Evolutionary conservation across 177 flowering plant genomes (phyloP).

Genomic region (Tripterygium wilfordii): DNA sequence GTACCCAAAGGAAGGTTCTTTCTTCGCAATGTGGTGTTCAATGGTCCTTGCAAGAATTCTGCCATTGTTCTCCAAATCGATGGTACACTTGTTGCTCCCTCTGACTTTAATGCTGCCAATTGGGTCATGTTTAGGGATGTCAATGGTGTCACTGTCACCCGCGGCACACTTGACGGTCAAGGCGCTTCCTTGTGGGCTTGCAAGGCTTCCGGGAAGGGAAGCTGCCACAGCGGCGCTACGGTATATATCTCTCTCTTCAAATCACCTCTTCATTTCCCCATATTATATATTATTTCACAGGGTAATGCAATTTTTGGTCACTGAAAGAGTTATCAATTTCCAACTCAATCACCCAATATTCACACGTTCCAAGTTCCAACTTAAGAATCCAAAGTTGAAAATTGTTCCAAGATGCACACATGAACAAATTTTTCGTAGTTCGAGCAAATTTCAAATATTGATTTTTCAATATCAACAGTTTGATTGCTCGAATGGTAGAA

Average conservation of each 20-base stretch:
- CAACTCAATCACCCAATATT: no score
- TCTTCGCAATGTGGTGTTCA: not conserved
- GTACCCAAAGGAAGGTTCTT: not conserved
- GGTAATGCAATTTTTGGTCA: no score
- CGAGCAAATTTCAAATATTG: no score
- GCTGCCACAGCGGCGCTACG: constrained; percentile 55
- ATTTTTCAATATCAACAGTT: no score
- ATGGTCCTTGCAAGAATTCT: not conserved
- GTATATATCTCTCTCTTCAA: constrained; percentile 16
- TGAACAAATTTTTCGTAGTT: no score
- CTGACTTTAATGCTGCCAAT: constrained; percentile 19
- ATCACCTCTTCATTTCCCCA: not conserved
- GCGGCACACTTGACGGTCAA: constrained; percentile 54
- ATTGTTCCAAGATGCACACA: no score
- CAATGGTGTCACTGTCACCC: constrained; percentile 38
- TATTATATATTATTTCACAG: not conserved
- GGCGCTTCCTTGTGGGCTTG: constrained; percentile 60
- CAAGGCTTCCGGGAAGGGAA: constrained; percentile 26
- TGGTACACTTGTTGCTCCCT: constrained; percentile 54
- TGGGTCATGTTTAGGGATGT: constrained; percentile 48
- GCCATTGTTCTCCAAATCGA: constrained; percentile 35
- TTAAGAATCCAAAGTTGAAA: no score
- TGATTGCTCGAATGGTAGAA: no score
- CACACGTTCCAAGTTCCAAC: no score
- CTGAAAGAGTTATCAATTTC: no score